Base-by-base conservation (phyloP, 164 flowering plant genomes). In the Vitis cinerea region DNA sequence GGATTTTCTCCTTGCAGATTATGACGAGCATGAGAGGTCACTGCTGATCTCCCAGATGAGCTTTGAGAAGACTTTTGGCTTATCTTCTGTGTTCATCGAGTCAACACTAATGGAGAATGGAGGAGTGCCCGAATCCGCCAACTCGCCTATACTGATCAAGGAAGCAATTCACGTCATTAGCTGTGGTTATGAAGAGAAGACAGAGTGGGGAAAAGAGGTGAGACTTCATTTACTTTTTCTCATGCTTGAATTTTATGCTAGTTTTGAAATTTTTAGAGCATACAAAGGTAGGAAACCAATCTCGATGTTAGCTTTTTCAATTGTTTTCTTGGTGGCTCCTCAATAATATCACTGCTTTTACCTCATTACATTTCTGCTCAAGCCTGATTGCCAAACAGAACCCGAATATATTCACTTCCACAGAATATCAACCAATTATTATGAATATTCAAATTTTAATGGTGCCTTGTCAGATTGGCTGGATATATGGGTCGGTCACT, bases 131-230 rank as follows among this genome's bases (percentile, higher is more conserved):
- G 98, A 95, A 11, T 90, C 94, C 70, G 83, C 81, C 49, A 84
- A 91, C 70, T 83, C 97, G 6, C 81, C 99, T 8, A 86, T 83
- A 23, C 81, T 95, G 63, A 93, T 95, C 77, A 86, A 81, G 69
- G 98, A 95, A 80, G 97, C 99, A 68, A 95, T 95, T 74, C 99
- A 93, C 70, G 99, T 93, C 63, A 95, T 95, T 72, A 80, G 99
- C 76, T 95, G 99, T 73, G 89, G 99, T 17, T 93, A 95, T 67
- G 99, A 95, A 83, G 98, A 95, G 83, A 95, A 93, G 82, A 95
- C 96, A 16, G 94, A 79, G 68, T 95, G 99, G 99, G 99, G 99
- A 31, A 92, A 91, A 85, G 99, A 95, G 94, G 98, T 88, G 4
- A 9, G 61, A 49, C 1, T 19, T 31, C 29, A 54, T n/a, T 49